These are phyloP conservation scores for Phyllosticta capitalensis DNA, from an alignment of 2,329 filamentous ascomycete genomes.

Conservation along the genomic window DNA sequence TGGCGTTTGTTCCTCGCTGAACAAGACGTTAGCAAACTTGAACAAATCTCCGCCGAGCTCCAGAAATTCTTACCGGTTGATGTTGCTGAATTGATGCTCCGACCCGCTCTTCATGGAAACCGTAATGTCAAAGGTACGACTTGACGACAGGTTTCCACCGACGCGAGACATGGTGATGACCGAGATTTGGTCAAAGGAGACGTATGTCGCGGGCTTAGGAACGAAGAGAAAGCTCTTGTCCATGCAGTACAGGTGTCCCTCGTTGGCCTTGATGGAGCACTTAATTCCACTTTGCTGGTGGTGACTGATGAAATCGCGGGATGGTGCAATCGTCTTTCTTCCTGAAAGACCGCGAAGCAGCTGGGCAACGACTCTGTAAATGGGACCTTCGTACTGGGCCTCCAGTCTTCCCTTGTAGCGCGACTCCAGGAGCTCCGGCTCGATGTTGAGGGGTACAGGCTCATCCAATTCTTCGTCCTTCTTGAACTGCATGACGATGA, in stretches of 20 bases:
- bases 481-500: constrained; percentile 98
- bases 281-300: constrained; percentile 93
- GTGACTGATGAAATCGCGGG: constrained; percentile 89
- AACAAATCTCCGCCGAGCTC: neutral
- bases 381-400: constrained; percentile 83
- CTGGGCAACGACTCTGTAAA: constrained; percentile 87
- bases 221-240: constrained; percentile 99
- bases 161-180: constrained; percentile 94
- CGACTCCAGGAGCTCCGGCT: constrained; percentile 72
- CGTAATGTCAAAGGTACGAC: constrained; percentile 94
- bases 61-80: constrained; percentile 59
- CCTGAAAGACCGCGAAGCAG: constrained; percentile 91
- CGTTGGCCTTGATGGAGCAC: constrained; percentile 99
- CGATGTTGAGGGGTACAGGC: constrained; percentile 63
- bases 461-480: constrained; percentile 88
- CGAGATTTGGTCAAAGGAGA: constrained; percentile 85
- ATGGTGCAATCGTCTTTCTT: constrained; percentile 90
- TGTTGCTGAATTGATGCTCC: constrained; percentile 96
- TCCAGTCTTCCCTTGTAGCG: constrained; percentile 87
- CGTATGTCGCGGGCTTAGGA: constrained; percentile 94
- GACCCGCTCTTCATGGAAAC: constrained; percentile 80
- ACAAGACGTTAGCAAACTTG: constrained; percentile 15
- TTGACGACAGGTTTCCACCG: constrained; percentile 83
- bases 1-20: constrained; percentile 79
- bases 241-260: constrained; percentile 92